These are phyloP conservation scores for Trebouxia sp. DNA, from an alignment of 139 green algal genomes.

Conservation along the genomic window DNA sequence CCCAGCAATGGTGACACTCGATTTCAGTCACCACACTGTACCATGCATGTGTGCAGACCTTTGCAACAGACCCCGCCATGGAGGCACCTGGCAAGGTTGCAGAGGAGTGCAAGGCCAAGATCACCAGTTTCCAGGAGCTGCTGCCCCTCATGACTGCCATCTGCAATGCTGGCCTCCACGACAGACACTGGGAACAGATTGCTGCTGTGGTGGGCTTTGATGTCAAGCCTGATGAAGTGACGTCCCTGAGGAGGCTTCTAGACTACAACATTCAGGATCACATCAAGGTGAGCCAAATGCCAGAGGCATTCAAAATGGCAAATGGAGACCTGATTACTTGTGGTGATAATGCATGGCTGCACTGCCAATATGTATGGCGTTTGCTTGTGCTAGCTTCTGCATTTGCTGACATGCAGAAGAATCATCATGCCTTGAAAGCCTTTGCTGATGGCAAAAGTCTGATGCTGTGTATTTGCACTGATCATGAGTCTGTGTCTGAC, in stretches of 20 bases:
- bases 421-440: no score
- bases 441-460: no score
- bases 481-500: no score
- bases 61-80: conserved; percentile 13
- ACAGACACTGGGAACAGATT: conserved; percentile 73
- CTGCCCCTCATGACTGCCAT: conserved; percentile 70
- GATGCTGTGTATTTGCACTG: no score
- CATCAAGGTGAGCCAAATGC: conserved; percentile 27
- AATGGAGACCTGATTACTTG: neutral
- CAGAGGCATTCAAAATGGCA: neutral
- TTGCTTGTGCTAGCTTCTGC: no score
- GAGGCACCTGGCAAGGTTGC: conserved; percentile 51
- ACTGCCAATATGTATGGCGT: no score
- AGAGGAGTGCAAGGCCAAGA: conserved; percentile 45
- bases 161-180: conserved; percentile 68
- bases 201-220: conserved; percentile 72
- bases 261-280: conserved; percentile 66
- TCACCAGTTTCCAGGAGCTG: conserved; percentile 54
- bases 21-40: no score
- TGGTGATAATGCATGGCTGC: no score
- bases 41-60: neutral
- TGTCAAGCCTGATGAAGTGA: conserved; percentile 68
- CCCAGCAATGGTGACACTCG: no score
- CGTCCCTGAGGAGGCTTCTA: conserved; percentile 61
- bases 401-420: no score